A percentile compares a stretch with the other conserved stretches of the same genome.
phyloP scores from a whole-genome alignment of 202 grass and related monocot genomes.

The Zoysia matrella region DNA sequence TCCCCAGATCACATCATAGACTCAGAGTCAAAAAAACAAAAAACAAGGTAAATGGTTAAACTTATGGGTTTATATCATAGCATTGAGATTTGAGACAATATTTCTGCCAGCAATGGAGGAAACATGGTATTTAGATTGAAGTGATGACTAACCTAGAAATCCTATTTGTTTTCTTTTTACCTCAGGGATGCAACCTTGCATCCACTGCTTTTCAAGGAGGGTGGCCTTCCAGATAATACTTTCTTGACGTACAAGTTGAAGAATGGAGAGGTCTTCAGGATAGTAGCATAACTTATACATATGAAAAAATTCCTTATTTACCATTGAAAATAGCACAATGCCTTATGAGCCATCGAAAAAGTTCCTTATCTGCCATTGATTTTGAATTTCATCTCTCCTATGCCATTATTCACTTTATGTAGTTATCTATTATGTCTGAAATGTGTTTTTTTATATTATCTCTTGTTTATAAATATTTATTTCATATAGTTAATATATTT shows the following conservation, averaged over 20 bases:
- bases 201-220: conserved; percentile 79
- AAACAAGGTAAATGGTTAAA: conserved; percentile 52
- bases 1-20: conserved; percentile 18
- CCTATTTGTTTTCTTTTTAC: conserved; percentile 27
- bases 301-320: too few species aligned
- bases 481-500: too few species aligned
- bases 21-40: conserved; percentile 46
- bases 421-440: too few species aligned
- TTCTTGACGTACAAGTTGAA: conserved; percentile 70
- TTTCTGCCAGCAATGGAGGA: conserved; percentile 2
- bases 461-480: too few species aligned
- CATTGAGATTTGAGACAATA: conserved; percentile 10
- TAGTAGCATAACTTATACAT: too few species aligned
- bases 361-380: too few species aligned
- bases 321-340: too few species aligned
- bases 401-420: too few species aligned
- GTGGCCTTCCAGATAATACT: conserved; percentile 68
- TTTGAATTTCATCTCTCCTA: too few species aligned
- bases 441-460: too few species aligned
- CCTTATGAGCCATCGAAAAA: too few species aligned
- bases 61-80: neutral
- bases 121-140: conserved; percentile 34
- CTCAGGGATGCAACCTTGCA: conserved; percentile 74
- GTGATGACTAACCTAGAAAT: conserved; percentile 19
- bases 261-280: conserved; percentile 45